Percentiles rank a stretch among this genome's conserved stretches.
phyloP scores from a whole-genome alignment of 768 basidiomycete genomes.

The Lenzites betulinus region DNA sequence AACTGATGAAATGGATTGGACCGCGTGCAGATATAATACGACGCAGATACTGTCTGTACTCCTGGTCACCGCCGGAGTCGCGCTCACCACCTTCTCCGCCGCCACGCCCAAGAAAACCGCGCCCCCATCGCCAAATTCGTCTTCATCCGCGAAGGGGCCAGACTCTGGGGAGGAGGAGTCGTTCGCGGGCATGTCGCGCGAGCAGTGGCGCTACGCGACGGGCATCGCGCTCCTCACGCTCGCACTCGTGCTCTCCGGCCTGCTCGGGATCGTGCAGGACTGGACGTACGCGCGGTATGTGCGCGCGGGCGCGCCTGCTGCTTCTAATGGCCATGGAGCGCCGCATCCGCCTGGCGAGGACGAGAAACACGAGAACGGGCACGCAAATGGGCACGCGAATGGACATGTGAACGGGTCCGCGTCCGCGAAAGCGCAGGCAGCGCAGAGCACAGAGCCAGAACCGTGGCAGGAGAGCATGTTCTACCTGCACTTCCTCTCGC shows the following conservation, averaged over 20 bases:
- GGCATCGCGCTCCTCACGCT: slow-evolving; percentile 75
- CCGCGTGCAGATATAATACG: slow-evolving; percentile 51
- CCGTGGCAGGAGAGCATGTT: slow-evolving; percentile 92
- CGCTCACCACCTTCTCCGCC: slow-evolving; percentile 80
- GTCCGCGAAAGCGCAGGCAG: neutral
- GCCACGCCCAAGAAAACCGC: slow-evolving; percentile 37
- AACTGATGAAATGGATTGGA: neutral
- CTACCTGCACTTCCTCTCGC: slow-evolving; percentile 80
- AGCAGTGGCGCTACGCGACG: slow-evolving; percentile 52
- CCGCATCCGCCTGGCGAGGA: neutral
- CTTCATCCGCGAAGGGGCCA: neutral
- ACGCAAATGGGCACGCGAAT: neutral
- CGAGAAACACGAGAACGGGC: neutral
- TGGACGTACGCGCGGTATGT: slow-evolving; percentile 63
- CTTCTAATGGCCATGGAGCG: slow-evolving; percentile 25
- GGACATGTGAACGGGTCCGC: neutral
- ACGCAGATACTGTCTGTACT: slow-evolving; percentile 73
- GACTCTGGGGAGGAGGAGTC: neutral
- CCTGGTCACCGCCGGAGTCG: slow-evolving; percentile 79
- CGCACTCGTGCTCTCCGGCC: slow-evolving; percentile 78
- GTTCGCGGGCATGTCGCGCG: slow-evolving; percentile 6
- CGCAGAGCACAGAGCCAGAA: neutral
- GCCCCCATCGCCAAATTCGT: slow-evolving; percentile 1
- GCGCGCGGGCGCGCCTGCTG: neutral
- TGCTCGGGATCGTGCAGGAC: slow-evolving; percentile 86